phyloP scores from a whole-genome alignment of 176 grass and related monocot species.

The Hordeum vulgare region MorexV3_pseudomolecules_assembly NC_058523.1:512846911-512847410 shows the following conservation, averaged over 20 bases:
- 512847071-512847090: too few species aligned
- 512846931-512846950: neutral
- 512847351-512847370: neutral
- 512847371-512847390: neutral
- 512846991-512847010: neutral
- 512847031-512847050: too few species aligned
- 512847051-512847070: too few species aligned
- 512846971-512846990: neutral
- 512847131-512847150: neutral
- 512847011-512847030: too few species aligned
- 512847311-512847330: neutral
- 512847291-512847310: neutral
- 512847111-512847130: too few species aligned
- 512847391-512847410: neutral
- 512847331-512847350: neutral
- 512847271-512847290: neutral
- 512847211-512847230: neutral
- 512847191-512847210: neutral
- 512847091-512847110: too few species aligned
- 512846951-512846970: neutral
- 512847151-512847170: neutral
- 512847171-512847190: neutral
- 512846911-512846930: neutral
- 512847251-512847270: neutral
- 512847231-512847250: neutral